Conservation (phyloP, 2,329 filamentous ascomycete genomes). For the Penicillium sp. region DNA sequence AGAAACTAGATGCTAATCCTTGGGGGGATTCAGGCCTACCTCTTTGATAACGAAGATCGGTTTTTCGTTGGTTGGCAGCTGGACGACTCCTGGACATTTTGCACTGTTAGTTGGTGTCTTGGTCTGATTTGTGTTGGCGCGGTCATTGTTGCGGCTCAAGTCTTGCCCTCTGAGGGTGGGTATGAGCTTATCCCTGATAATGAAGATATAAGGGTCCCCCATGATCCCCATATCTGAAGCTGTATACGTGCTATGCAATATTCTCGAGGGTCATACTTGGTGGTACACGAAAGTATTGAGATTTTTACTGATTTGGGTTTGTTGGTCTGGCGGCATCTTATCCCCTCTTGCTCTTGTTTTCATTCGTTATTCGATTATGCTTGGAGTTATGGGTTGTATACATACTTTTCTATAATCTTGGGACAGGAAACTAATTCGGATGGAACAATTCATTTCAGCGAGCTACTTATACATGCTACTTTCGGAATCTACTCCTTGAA, state of each 20-base stretch:
- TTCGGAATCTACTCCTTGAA: background rate
- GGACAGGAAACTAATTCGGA: background rate
- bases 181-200: constrained; percentile 72
- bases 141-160: constrained; percentile 66
- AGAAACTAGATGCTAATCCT: background rate
- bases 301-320: background rate
- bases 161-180: constrained; percentile 77
- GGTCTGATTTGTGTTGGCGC: constrained; percentile 56
- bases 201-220: constrained; percentile 13
- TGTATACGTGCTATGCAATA: background rate
- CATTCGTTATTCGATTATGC: background rate
- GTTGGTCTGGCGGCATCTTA: background rate
- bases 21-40: constrained; percentile 63
- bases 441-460: background rate
- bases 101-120: constrained; percentile 61
- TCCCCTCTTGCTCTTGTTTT: background rate
- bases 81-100: constrained; percentile 76
- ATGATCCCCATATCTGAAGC: background rate
- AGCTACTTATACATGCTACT: background rate
- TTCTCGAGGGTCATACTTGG: background rate
- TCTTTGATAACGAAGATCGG: constrained; percentile 79
- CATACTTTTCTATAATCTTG: background rate
- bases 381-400: background rate
- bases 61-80: constrained; percentile 83
- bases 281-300: background rate